Base-by-base conservation (phyloP, 2,329 filamentous ascomycete genomes). In the Domatiomyces catenatus region DNA sequence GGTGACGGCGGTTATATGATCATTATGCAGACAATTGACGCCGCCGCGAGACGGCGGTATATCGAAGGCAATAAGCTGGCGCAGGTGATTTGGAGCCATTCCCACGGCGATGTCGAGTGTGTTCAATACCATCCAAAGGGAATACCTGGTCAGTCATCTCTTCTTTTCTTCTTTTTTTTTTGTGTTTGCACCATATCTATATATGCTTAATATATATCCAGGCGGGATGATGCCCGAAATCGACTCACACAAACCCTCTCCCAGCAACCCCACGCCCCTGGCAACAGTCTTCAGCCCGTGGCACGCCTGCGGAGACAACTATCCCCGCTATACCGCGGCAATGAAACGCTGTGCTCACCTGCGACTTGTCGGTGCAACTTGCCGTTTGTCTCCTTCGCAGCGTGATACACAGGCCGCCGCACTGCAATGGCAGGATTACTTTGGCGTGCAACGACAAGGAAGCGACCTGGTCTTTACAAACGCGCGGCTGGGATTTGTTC, bases 1-100 rank as follows among this genome's bases (percentile, higher is more conserved):
- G 67, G 68, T 8, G 66, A 71, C 50, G 68, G 69, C 6, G 70
- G 70, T 3, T 73, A 72, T 56, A 73, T 72, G 69, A 64, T 71
- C 50, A 71, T 71, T 48, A 72, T 73, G 69, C 69, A 72, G 54
- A 71, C 66, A 1, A 55, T 59, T 8, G 65, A 71, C 47, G 70
- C 70, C 5, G 56, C 53, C 18, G 60, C 60, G 46, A 62, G 66
- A 19, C 62, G 65, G 20, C 53, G 61, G 47, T 60, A 67, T 52
- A 68, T 73, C 24, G 64, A 69, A 48, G 54, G 59, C 0, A 61
- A 62, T 2, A 54, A 56, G 0, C 53, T 71, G 19, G 58, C 60
- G 0, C 69, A 63, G 44, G 64, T 70, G 2, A 69, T 71, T 5
- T 68, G 62, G 46, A 56, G 53, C 10, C 62, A 69, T 36, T 46